Percentiles rank a stretch among this genome's conserved stretches.
phyloP scores from a whole-genome alignment of 495 filamentous ascomycete species.

The Hypomontagnella monticulosa region DNA sequence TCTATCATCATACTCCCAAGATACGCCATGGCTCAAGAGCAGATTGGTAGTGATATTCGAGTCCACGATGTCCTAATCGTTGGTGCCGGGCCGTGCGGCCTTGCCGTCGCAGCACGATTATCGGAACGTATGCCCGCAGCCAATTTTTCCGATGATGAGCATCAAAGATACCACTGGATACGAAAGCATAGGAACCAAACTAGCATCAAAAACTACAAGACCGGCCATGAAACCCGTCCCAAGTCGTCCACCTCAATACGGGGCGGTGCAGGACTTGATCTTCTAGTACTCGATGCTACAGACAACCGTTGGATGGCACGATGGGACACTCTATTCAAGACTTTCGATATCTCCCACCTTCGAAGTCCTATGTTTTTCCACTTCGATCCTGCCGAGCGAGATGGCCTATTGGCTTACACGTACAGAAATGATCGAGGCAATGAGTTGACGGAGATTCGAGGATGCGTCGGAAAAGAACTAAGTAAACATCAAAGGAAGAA shows the following conservation, averaged over 20 bases:
- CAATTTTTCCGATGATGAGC: constrained; percentile 73
- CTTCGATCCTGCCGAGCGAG: constrained; percentile 69
- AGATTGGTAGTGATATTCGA: constrained; percentile 26
- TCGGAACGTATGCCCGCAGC: constrained; percentile 69
- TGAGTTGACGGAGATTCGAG: constrained; percentile 66
- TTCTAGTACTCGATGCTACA: constrained; percentile 63
- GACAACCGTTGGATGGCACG: constrained; percentile 63
- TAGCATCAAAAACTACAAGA: constrained; percentile 40
- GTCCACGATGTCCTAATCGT: constrained; percentile 69
- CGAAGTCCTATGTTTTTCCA: constrained; percentile 76
- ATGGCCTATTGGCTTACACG: constrained; percentile 69
- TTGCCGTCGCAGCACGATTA: constrained; percentile 67
- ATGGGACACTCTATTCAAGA: constrained; percentile 66
- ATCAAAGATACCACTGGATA: constrained; percentile 72
- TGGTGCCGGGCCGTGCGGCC: constrained; percentile 70
- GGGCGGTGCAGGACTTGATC: constrained; percentile 46
- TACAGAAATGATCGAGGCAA: constrained; percentile 58
- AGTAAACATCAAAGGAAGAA: constrained; percentile 73
- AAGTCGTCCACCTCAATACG: constrained; percentile 42
- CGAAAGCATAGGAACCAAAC: constrained; percentile 57
- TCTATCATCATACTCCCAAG: neutral
- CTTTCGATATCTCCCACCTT: constrained; percentile 66
- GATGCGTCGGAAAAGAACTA: constrained; percentile 70
- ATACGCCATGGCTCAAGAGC: constrained; percentile 6
- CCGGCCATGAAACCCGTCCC: constrained; percentile 28